A percentile compares a stretch with the other conserved stretches of the same genome.
Evolutionary conservation across 208 protist species (phyloP).

Genomic region (Wallacemonas collosoma): DNA sequence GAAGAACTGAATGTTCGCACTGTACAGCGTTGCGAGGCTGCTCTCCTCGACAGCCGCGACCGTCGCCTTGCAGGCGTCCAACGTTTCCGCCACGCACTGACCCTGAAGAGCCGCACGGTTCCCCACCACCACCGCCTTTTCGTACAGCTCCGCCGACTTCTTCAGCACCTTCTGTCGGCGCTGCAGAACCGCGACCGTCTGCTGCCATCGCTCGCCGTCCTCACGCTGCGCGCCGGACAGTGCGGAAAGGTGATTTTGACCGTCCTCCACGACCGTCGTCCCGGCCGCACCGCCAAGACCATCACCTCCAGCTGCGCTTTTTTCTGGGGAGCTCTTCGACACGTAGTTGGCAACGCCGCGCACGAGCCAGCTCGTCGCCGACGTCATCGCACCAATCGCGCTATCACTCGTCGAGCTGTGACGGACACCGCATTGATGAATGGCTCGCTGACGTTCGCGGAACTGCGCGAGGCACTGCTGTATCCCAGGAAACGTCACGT

Average conservation of each 20-base stretch:
- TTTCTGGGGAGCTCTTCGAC: slow-evolving; percentile 14
- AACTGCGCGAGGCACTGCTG: slow-evolving; percentile 41
- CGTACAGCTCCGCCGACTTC: slow-evolving; percentile 42
- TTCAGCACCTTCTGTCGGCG: slow-evolving; percentile 44
- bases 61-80: slow-evolving; percentile 31
- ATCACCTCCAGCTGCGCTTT: slow-evolving; percentile 19
- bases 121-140: slow-evolving; percentile 42
- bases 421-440: slow-evolving; percentile 63
- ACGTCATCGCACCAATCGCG: slow-evolving; percentile 51
- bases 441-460: slow-evolving; percentile 38
- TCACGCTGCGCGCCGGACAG: slow-evolving; percentile 20
- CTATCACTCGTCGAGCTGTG: slow-evolving; percentile 50
- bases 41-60: slow-evolving; percentile 39
- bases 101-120: slow-evolving; percentile 21
- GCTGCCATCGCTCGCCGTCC: slow-evolving; percentile 49
- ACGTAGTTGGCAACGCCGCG: slow-evolving; percentile 61
- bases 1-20: slow-evolving; percentile 28
- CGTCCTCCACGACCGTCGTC: slow-evolving; percentile 11
- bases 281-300: slow-evolving; percentile 10
- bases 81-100: slow-evolving; percentile 29
- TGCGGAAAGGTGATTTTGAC: slow-evolving; percentile 21
- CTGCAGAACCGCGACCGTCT: slow-evolving; percentile 39
- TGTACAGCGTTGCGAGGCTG: slow-evolving; percentile 14
- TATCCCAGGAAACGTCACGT: slow-evolving; percentile 50
- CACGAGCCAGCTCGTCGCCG: slow-evolving; percentile 60